phyloP scores from a whole-genome alignment of 1,284 basidiomycete genomes.

The Cryptococcus amylolentus region DNA sequence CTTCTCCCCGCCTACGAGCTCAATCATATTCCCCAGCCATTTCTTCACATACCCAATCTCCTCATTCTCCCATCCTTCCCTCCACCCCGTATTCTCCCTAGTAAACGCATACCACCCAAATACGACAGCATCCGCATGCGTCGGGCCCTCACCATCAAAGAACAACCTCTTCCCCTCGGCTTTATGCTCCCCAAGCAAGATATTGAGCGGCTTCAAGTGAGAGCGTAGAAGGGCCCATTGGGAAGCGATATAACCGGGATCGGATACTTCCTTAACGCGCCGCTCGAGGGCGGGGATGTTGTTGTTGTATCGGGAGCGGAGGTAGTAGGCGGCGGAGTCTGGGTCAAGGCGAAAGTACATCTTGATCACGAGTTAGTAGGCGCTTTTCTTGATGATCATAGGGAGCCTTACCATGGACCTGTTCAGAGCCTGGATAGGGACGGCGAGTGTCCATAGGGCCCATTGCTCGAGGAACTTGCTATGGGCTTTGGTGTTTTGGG shows the following conservation, averaged over 20 bases:
- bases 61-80: background rate
- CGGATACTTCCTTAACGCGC: background rate
- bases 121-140: background rate
- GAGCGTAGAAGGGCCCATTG: background rate
- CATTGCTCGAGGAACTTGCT: no score
- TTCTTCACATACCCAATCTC: background rate
- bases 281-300: background rate
- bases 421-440: no score
- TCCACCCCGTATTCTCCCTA: background rate
- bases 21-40: background rate
- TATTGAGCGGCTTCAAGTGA: background rate
- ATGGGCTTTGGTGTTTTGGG: no score
- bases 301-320: background rate
- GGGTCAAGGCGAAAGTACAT: background rate
- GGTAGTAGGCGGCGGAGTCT: background rate
- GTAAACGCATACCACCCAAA: background rate
- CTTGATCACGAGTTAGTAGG: background rate
- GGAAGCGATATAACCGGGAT: background rate
- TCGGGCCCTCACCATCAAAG: background rate
- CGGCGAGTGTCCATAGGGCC: no score
- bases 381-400: no score
- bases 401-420: no score
- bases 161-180: background rate
- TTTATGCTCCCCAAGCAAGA: background rate
- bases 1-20: background rate